Evolutionary conservation across 169 alveolate species (phyloP).

Genomic region (Babesia sp.): DNA sequence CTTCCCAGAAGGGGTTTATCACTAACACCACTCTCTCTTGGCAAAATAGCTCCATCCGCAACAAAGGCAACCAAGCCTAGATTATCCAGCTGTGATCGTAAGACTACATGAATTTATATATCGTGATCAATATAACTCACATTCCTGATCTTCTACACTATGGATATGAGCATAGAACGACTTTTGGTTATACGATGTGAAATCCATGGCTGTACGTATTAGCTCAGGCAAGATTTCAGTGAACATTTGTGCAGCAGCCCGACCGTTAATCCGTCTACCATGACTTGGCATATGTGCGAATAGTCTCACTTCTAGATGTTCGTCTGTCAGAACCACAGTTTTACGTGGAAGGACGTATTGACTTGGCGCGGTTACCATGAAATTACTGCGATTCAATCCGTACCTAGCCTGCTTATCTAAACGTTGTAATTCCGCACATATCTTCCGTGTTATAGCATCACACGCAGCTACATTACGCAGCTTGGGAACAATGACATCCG

Average conservation of each 20-base stretch:
- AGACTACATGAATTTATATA: neutral
- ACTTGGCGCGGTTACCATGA: conserved; percentile 28
- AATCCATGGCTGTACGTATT: conserved; percentile 7
- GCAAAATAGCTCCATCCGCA: conserved; percentile 77
- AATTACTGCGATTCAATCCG: neutral
- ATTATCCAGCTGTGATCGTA: conserved; percentile 54
- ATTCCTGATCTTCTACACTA: conserved; percentile 55
- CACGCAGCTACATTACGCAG: conserved; percentile 68
- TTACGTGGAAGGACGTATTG: conserved; percentile 56
- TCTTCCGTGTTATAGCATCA: conserved; percentile 52
- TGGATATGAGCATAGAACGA: conserved; percentile 34
- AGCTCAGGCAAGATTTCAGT: conserved; percentile 36
- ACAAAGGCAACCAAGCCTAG: conserved; percentile 76
- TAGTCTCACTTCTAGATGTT: conserved; percentile 40
- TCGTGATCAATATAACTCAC: neutral
- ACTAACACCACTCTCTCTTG: conserved; percentile 69
- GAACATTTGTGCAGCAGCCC: conserved; percentile 26
- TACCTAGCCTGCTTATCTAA: neutral
- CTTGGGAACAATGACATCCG: conserved; percentile 16
- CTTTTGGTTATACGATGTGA: conserved; percentile 27
- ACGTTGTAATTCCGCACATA: neutral
- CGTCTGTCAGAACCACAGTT: conserved; percentile 30
- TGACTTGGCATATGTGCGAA: conserved; percentile 51
- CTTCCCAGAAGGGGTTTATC: conserved; percentile 57
- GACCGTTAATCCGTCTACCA: conserved; percentile 59